phyloP scores from a whole-genome alignment of 73 alveolate genomes.

The Paramecium tetraurelia region DNA sequence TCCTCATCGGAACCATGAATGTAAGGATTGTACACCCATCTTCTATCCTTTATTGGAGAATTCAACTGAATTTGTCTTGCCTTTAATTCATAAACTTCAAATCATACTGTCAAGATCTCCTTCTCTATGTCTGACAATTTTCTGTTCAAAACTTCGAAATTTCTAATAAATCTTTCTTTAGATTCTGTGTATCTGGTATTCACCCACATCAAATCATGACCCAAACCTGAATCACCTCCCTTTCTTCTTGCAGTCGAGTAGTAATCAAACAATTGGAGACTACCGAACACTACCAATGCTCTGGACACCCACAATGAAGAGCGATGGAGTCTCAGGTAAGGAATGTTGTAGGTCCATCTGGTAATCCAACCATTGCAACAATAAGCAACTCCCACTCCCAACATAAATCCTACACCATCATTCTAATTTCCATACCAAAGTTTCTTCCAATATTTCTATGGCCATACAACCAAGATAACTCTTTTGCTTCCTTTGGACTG shows the following conservation, averaged over 20 bases:
- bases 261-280: neutral
- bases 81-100: neutral
- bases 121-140: neutral
- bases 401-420: neutral
- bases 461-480: conserved; percentile 9
- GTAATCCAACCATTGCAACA: conserved; percentile 25
- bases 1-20: conserved; percentile 53
- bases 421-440: neutral
- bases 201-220: conserved; percentile 12
- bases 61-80: neutral
- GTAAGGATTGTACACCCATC: conserved; percentile 60
- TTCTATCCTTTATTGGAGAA: conserved; percentile 44
- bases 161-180: conserved; percentile 27
- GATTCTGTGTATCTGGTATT: conserved; percentile 34
- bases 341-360: neutral
- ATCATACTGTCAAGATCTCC: conserved; percentile 25
- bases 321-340: neutral
- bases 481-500: conserved; percentile 18
- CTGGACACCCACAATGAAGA: conserved; percentile 24
- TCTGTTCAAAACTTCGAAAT: conserved; percentile 30
- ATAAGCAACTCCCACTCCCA: neutral
- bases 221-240: conserved; percentile 43
- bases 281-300: neutral
- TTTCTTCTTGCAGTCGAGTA: conserved; percentile 43
- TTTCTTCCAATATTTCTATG: conserved; percentile 45